Evolutionary conservation across 441 rosid genomes (phyloP).

Genomic region (Pelargonium cotyledonis): DNA sequence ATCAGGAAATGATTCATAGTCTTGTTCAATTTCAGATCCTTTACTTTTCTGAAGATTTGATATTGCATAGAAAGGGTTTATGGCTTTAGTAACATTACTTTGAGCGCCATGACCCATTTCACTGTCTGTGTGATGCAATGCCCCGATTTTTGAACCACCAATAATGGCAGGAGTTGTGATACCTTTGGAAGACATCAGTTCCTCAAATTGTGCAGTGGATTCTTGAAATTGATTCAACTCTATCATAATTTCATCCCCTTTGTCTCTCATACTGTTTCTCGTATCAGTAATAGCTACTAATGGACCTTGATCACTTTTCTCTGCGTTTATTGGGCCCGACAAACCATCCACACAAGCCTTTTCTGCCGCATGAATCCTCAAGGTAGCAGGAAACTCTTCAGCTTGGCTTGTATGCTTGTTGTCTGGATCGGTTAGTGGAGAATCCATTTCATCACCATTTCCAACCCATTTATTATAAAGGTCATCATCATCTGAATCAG

Average conservation of each 20-base stretch:
- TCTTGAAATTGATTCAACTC: constrained; percentile 27
- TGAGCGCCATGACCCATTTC: constrained; percentile 13
- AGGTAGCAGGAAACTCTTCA: constrained; percentile 18
- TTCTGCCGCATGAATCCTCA: constrained; percentile 24
- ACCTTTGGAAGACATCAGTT: constrained; percentile 23
- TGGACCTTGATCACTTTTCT: constrained; percentile 15
- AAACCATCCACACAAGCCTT: constrained; percentile 18
- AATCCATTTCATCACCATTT: constrained; percentile 25
- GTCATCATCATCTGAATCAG: constrained; percentile 39
- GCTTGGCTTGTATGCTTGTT: constrained; percentile 17
- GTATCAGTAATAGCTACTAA: constrained; percentile 15
- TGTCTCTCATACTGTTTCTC: constrained; percentile 11
- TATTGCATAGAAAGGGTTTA: constrained; percentile 9
- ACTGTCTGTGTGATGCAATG: constrained; percentile 5
- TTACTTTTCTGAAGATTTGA: constrained; percentile 18
- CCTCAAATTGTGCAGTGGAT: constrained; percentile 25
- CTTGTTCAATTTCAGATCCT: constrained; percentile 13
- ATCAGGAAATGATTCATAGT: constrained; percentile 30
- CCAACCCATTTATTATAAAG: constrained; percentile 36
- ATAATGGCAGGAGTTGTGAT: constrained; percentile 13
- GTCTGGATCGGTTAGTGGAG: constrained; percentile 19
- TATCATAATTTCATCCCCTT: constrained; percentile 24
- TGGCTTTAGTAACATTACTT: constrained; percentile 10
- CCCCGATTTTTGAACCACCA: constrained; percentile 3
- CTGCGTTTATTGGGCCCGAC: constrained; percentile 16